Evolutionary conservation across 495 filamentous ascomycete genomes (phyloP).

Genomic region (Penicillium tannophilum): DNA sequence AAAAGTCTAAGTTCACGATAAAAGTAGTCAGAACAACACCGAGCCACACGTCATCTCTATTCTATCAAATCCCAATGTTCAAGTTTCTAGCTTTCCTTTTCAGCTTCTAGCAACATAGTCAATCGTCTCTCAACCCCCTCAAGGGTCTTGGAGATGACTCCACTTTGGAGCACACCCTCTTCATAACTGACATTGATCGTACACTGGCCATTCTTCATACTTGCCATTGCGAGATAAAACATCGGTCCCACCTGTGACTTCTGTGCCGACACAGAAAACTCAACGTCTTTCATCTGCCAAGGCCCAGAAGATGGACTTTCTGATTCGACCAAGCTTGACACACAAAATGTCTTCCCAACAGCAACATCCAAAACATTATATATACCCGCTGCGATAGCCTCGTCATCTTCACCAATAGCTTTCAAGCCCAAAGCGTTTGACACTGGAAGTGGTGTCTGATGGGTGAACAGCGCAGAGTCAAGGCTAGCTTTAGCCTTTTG

Average conservation of each 20-base stretch:
- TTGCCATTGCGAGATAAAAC: not conserved
- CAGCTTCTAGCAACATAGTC: no score
- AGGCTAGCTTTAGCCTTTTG: not conserved
- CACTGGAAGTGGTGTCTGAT: not conserved
- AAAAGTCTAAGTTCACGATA: no score
- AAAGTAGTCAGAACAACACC: no score
- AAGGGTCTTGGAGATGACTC: not conserved
- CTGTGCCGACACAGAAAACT: not conserved
- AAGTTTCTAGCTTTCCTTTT: no score
- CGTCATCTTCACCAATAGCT: not conserved
- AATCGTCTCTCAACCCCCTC: no score
- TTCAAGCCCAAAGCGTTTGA: not conserved
- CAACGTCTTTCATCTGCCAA: not conserved
- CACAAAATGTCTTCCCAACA: not conserved
- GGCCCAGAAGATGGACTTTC: not conserved
- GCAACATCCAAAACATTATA: not conserved
- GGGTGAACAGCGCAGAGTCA: not conserved
- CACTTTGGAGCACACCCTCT: not conserved
- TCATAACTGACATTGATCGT: not conserved
- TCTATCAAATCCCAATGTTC: no score
- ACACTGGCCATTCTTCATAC: not conserved
- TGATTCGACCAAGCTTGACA: not conserved
- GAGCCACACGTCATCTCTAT: no score
- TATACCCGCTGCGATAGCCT: not conserved
- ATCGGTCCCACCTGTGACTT: not conserved